Evolutionary conservation across 2,329 filamentous ascomycete species (phyloP).

Genomic region (Penicillium aurantiogriseum): DNA sequence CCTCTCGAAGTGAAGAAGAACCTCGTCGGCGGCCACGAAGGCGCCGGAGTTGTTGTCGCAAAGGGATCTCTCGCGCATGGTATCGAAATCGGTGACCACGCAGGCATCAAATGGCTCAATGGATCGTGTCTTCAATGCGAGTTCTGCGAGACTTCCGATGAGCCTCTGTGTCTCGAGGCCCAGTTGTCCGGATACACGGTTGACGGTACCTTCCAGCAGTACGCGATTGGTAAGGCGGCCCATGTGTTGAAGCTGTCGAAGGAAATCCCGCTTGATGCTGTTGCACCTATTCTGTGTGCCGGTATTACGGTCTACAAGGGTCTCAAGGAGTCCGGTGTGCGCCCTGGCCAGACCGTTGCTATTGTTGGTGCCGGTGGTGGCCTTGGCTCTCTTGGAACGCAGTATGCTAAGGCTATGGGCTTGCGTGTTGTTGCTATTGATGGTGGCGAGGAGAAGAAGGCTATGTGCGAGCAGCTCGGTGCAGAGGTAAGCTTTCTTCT

Average conservation of each 20-base stretch:
- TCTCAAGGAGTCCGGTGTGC: constrained; percentile 76
- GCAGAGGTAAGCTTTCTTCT: constrained; percentile 44
- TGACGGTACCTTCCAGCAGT: constrained; percentile 91
- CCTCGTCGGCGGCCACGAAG: constrained; percentile 76
- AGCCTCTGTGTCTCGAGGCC: constrained; percentile 75
- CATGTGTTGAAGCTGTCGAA: constrained; percentile 82
- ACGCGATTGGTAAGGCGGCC: constrained; percentile 79
- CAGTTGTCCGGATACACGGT: constrained; percentile 87
- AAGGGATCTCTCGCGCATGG: constrained; percentile 74
- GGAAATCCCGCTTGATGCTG: constrained; percentile 69
- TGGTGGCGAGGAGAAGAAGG: constrained; percentile 74
- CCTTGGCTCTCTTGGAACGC: constrained; percentile 73
- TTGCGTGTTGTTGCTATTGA: constrained; percentile 79
- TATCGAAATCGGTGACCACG: constrained; percentile 77
- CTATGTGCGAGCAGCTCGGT: constrained; percentile 66
- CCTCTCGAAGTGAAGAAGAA: constrained; percentile 78
- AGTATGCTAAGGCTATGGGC: constrained; percentile 92
- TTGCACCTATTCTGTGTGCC: constrained; percentile 79
- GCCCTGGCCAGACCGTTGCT: constrained; percentile 74
- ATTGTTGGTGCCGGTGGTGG: constrained; percentile 86
- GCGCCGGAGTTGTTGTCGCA: constrained; percentile 80
- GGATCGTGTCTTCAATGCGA: constrained; percentile 78
- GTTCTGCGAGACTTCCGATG: constrained; percentile 78
- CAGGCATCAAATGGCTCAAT: constrained; percentile 91
- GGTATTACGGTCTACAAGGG: constrained; percentile 89